Base-by-base conservation (phyloP, 805 yeast species). In the Lachancea sp. region DNA sequence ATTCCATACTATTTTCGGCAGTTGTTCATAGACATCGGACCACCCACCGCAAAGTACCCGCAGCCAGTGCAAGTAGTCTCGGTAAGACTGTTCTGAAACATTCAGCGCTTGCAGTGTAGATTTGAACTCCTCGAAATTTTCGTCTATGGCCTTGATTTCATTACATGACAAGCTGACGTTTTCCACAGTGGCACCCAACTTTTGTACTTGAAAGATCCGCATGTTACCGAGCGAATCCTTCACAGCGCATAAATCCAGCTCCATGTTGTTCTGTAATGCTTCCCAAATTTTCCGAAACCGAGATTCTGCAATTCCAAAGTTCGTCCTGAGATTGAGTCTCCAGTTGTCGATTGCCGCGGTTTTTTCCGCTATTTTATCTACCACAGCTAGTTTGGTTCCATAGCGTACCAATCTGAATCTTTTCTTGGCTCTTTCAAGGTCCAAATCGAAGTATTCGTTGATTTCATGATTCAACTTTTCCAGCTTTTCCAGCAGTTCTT, bases 171-270 rank as follows among this genome's bases (percentile, higher is more conserved):
- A 27, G 19, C 43, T 36, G 30, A 44, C 47, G 34, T 38, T 36
- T 16, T 39, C 43, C 30, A 44, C 18, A 4, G 10, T 10, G 7
- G 26, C 31, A 5, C 49, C 49, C 10, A 36, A 27, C 20, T 42
- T 42, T 13, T 42, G 44, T 12, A 46, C 35, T 38, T 46, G 49
- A 19, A 42, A 46, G 15, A 42, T 22, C 22, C 45, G 38, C 11
- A 25, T 15, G 30, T 46, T 46, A 2, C 41, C 41, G 16, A 46
- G 35, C 17, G 26, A 8, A 36, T 46, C 49, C 3, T 20, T 12
- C 22, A 42, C 42, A 11, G 19, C 30, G 31, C 49, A 46, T n/a
- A 46, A 16, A 27, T 46, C 49, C 19, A 46, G 22, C 22, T 46
- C 49, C 15, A 44, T 40, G 27, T 46, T 38, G 20, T 42, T 38